A percentile compares a stretch with the other conserved stretches of the same genome.
phyloP scores from a whole-genome alignment of 106 monocot genomes.

The Posidonia australis region DNA sequence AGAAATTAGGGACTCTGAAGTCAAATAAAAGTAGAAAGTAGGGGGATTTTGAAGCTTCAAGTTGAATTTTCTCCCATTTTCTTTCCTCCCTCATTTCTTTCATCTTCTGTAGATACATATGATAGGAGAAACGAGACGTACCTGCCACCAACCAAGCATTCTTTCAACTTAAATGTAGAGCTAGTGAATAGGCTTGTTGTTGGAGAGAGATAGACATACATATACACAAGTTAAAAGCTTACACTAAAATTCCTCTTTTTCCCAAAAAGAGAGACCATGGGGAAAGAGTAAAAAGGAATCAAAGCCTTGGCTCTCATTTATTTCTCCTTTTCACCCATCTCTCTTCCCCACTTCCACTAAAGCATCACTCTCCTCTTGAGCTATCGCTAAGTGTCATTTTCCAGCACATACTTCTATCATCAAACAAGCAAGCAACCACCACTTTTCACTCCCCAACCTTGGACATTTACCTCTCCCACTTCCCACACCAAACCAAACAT shows the following conservation, averaged over 20 bases:
- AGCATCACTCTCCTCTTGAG: not conserved
- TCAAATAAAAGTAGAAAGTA: not conserved
- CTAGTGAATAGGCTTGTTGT: not conserved
- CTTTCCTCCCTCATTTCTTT: too few species aligned
- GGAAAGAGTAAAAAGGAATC: constrained; percentile 7
- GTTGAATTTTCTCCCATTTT: too few species aligned
- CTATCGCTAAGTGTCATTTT: constrained; percentile 20
- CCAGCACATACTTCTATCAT: constrained; percentile 8
- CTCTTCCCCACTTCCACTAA: not conserved
- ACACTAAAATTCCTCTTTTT: constrained; percentile 11
- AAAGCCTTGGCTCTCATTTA: constrained; percentile 5
- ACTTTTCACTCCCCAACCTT: constrained; percentile 14
- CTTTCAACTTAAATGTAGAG: constrained; percentile 1
- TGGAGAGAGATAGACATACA: not conserved
- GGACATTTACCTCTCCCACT: constrained; percentile 9
- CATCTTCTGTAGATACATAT: too few species aligned
- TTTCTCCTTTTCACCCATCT: not conserved
- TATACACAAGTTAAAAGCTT: constrained; percentile 5
- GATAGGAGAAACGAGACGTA: too few species aligned
- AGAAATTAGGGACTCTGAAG: not conserved
- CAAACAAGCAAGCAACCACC: constrained; percentile 10
- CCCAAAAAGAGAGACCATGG: constrained; percentile 8
- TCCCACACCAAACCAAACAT: not conserved
- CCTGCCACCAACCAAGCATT: not conserved
- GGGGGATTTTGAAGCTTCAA: too few species aligned